Percentiles rank a stretch among this genome's conserved stretches.
These are phyloP conservation scores for Vinca major DNA, from an alignment of 305 asterid species.

Conservation along the genomic window DNA sequence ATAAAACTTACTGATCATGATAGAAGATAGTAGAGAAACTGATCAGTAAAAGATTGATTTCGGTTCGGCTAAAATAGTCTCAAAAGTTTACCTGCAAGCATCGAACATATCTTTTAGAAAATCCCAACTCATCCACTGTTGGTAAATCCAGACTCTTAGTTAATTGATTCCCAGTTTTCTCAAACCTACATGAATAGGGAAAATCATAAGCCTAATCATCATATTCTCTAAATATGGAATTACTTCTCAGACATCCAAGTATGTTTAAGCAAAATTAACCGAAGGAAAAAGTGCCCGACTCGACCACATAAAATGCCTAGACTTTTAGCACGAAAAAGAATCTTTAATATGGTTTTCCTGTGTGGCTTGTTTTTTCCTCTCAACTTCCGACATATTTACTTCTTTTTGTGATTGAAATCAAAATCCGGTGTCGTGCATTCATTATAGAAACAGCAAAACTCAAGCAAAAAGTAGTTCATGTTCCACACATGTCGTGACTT, in stretches of 20 bases:
- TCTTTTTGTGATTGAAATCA: background rate
- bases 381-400: background rate
- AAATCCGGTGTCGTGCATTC: background rate
- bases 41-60: background rate
- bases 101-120: constrained; percentile 46
- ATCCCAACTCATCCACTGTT: constrained; percentile 51
- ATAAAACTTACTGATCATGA: background rate
- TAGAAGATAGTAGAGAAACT: background rate
- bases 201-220: background rate
- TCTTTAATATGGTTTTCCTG: background rate
- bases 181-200: constrained; percentile 25
- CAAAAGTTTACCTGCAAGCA: constrained; percentile 43
- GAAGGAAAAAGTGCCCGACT: background rate
- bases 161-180: constrained; percentile 28
- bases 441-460: background rate
- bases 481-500: constrained; percentile 24
- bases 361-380: background rate
- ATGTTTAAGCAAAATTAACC: background rate
- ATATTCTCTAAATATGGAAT: background rate
- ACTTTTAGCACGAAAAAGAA: background rate
- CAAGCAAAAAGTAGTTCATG: background rate
- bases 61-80: background rate
- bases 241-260: background rate
- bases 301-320: background rate
- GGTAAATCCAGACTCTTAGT: constrained; percentile 34